A percentile compares a stretch with the other conserved stretches of the same genome.
These are phyloP conservation scores for Entomortierella beljakovae DNA, from an alignment of 192 early-diverging fungal genomes.

Conservation along the genomic window DNA sequence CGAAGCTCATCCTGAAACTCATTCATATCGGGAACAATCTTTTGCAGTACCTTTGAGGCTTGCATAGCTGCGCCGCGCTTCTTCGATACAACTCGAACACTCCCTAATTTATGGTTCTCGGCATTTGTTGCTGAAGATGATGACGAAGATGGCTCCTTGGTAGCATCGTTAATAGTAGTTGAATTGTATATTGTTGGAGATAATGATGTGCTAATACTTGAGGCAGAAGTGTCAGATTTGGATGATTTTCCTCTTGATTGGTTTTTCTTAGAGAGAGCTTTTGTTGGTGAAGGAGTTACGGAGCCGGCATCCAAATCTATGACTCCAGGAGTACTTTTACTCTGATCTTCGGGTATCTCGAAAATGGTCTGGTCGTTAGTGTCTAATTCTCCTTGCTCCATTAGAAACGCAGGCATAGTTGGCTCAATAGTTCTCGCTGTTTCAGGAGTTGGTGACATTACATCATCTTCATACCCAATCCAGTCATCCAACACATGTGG, in stretches of 20 bases:
- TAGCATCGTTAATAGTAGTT: not conserved
- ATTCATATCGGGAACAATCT: constrained; percentile 52
- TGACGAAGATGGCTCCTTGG: not conserved
- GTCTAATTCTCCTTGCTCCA: too few relatives aligned
- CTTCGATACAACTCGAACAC: constrained; percentile 13
- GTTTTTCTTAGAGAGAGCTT: not conserved
- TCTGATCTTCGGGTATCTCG: not conserved
- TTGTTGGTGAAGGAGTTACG: not conserved
- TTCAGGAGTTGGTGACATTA: not conserved
- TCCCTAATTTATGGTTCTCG: not conserved
- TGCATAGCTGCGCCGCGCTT: constrained; percentile 39
- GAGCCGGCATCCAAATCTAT: not conserved
- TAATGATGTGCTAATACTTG: not conserved
- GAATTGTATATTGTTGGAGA: not conserved
- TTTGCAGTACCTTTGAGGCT: constrained; percentile 32
- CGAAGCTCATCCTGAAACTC: constrained; percentile 52
- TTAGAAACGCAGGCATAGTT: not conserved
- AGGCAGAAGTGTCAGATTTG: not conserved
- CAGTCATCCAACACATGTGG: constrained; percentile 47
- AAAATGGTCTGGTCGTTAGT: too few relatives aligned
- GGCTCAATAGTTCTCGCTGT: too few relatives aligned
- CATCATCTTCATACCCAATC: constrained; percentile 51
- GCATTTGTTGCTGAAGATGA: not conserved
- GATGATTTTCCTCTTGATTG: not conserved
- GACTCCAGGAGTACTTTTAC: not conserved